These are phyloP conservation scores for Lepiota subincarnata DNA, from an alignment of 768 basidiomycete species.

Conservation along the genomic window DNA sequence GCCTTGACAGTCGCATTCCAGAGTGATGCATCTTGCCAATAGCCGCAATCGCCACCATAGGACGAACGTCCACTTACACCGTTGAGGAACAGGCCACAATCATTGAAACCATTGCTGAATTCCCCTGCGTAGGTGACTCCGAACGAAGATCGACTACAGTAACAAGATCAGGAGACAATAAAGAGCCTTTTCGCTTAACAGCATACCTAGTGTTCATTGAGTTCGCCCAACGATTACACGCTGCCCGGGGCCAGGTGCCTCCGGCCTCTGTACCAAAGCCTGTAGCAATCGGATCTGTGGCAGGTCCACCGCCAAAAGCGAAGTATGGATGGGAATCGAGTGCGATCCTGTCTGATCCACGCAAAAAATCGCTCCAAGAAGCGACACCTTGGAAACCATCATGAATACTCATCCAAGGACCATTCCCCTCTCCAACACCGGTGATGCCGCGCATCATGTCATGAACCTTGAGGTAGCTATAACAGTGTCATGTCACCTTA, in stretches of 20 bases:
- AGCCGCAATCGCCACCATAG: conserved; percentile 31
- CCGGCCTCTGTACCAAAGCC: conserved; percentile 34
- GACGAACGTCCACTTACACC: conserved; percentile 20
- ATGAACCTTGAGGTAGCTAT: conserved; percentile 55
- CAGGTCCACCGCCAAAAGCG: conserved; percentile 41
- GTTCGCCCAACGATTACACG: conserved; percentile 58
- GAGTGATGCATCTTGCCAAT: conserved; percentile 48
- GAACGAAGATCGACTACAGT: conserved; percentile 40
- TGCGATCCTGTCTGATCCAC: conserved; percentile 37
- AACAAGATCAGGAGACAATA: conserved; percentile 12
- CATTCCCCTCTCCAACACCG: conserved; percentile 67
- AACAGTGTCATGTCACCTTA: conserved; percentile 2
- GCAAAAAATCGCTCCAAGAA: conserved; percentile 30
- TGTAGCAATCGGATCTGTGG: conserved; percentile 32
- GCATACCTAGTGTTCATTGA: conserved; percentile 48
- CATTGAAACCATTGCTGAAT: conserved; percentile 67
- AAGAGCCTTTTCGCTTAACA: conserved; percentile 23
- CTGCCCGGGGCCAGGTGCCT: conserved; percentile 43
- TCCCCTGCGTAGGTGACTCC: conserved; percentile 79
- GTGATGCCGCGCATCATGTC: conserved; percentile 68
- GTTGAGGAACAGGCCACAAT: conserved; percentile 44
- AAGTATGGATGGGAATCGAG: conserved; percentile 40
- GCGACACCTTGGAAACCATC: conserved; percentile 43
- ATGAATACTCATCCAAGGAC: conserved; percentile 47
- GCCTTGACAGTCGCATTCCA: conserved; percentile 43